Conservation (phyloP, 1,139 yeast species). For the Protomyces inouyei region DNA sequence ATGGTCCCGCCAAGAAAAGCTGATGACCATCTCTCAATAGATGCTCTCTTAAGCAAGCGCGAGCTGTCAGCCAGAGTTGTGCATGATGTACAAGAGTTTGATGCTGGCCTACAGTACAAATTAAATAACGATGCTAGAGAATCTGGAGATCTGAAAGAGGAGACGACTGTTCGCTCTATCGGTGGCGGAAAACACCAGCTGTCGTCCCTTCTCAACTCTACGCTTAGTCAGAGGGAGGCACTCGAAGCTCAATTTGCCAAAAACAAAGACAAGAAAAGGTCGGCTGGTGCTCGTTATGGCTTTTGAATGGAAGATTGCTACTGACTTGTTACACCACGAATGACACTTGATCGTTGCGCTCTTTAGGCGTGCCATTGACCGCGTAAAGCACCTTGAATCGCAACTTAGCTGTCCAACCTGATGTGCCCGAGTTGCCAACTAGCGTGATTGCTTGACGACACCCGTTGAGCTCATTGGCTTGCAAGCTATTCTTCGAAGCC, state of each 20-base stretch:
- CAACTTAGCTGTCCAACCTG: constrained; percentile 51
- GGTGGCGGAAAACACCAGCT: constrained; percentile 28
- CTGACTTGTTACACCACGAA: constrained; percentile 3
- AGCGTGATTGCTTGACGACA: constrained; percentile 59
- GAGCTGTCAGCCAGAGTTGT: background rate
- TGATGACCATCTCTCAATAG: background rate
- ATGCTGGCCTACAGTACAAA: background rate
- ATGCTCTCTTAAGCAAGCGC: background rate
- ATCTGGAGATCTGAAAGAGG: background rate
- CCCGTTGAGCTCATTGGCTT: constrained; percentile 51
- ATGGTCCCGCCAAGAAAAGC: too few species aligned
- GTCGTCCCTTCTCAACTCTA: constrained; percentile 19
- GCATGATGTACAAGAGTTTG: background rate
- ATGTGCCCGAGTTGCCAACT: constrained; percentile 45
- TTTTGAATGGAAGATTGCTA: background rate
- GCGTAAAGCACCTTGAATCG: constrained; percentile 73
- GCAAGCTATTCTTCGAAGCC: constrained; percentile 57
- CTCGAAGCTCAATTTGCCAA: constrained; percentile 26
- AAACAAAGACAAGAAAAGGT: background rate
- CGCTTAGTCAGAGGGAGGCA: constrained; percentile 27
- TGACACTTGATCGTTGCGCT: constrained; percentile 19
- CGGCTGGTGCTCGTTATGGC: background rate
- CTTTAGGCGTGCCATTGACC: constrained; percentile 42
- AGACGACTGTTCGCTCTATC: constrained; percentile 10
- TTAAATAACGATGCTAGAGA: background rate